Base-by-base conservation (phyloP, 139 green algal genomes). In the Yamagishiella unicocca region DNA sequence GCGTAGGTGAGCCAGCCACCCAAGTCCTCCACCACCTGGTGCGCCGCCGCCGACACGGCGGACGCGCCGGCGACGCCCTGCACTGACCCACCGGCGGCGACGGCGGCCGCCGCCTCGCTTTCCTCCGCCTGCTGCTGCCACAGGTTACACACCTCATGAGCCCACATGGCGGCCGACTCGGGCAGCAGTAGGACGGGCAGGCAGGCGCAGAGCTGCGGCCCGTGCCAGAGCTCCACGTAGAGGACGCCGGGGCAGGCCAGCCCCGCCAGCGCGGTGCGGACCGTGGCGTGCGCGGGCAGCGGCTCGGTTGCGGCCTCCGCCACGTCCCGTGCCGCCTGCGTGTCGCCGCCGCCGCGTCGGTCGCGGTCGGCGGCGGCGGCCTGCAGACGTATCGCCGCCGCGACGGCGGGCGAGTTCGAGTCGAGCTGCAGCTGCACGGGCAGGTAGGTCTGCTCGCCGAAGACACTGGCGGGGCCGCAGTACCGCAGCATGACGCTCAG, bases 151-250 rank as follows among this genome's bases (percentile, higher is more conserved):
- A 87, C 35, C 82, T 87, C 82, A 45, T 80, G 82, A 31, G 67
- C 82, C 82, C 82, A 87, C 50, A 8, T 17, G 2, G 82, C 67
- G 2, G 67, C 67, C 5, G 24, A 9, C 53, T 87, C 82, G 0
- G 82, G 82, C 17, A 80, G 66, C 68, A 87, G 50, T 35, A 87
- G 82, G 67, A 87, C 82, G 35, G 82, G 82, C 50, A 81, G 67
- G 82, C 82, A 87, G 6, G 82, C 67, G 12, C 66, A 79, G 33
- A 87, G 66, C 67, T 79, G 67, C 67, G 82, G 82, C 8, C 82
- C 82, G 27, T 87, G 82, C 82, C 82, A 87, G 8, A 87, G 50
- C 82, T 87, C 82, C 82, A 87, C 82, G 50, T 87, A 87, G 25
- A 87, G 50, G 67, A 87, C 46, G 5, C 67, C 67, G 14, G 82